Evolutionary conservation across 176 grass and related monocot genomes (phyloP).

Genomic region (Zea luxurians): DNA sequence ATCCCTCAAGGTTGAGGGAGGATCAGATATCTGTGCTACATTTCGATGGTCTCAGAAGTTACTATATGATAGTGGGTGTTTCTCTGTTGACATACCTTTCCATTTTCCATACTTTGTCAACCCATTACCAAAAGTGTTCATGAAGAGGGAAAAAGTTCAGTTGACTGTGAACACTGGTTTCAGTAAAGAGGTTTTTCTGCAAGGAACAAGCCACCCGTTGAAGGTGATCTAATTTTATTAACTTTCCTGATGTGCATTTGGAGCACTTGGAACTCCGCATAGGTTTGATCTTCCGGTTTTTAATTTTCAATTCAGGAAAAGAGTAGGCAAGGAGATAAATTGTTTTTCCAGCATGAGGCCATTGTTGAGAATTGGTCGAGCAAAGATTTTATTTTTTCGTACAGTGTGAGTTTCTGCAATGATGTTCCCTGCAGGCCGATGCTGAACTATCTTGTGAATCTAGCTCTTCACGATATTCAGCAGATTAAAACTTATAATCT

Average conservation of each 20-base stretch:
- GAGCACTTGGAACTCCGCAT: background rate
- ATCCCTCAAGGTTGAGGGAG: slow-evolving; percentile 72
- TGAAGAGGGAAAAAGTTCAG: slow-evolving; percentile 91
- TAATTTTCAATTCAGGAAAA: slow-evolving; percentile 67
- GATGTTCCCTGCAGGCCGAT: background rate
- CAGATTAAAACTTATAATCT: slow-evolving; percentile 13
- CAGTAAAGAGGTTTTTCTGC: slow-evolving; percentile 79
- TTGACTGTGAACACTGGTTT: slow-evolving; percentile 72
- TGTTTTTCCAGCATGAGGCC: slow-evolving; percentile 79
- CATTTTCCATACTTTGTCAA: slow-evolving; percentile 83
- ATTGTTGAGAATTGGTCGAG: slow-evolving; percentile 84
- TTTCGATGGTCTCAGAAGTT: slow-evolving; percentile 94
- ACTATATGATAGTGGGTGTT: slow-evolving; percentile 63
- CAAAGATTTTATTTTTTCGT: slow-evolving; percentile 84
- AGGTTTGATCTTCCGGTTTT: slow-evolving; percentile 27
- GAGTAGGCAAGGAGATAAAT: slow-evolving; percentile 65
- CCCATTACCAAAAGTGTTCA: slow-evolving; percentile 77
- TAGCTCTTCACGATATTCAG: background rate
- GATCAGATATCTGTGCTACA: slow-evolving; percentile 70
- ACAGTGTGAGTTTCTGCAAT: slow-evolving; percentile 64
- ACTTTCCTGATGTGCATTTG: slow-evolving; percentile 21
- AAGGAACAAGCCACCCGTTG: slow-evolving; percentile 78
- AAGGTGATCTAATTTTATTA: slow-evolving; percentile 56
- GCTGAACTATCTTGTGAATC: slow-evolving; percentile 16
- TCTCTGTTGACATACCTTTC: slow-evolving; percentile 76